These are phyloP conservation scores for Aphelidium insulamus DNA, from an alignment of 371 early-diverging fungal genomes.

Conservation along the genomic window DNA sequence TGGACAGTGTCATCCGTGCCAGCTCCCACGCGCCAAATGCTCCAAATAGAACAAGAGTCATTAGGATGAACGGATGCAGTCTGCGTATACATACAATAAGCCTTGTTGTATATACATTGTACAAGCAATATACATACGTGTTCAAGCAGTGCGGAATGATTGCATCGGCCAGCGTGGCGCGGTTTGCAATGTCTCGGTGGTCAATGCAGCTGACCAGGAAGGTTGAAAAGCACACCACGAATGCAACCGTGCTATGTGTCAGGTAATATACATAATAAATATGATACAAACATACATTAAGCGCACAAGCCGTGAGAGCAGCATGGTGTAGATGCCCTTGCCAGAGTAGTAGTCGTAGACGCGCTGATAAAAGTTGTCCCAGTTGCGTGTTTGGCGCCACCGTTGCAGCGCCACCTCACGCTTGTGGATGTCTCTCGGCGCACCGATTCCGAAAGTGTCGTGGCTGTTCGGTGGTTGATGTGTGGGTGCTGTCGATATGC, in stretches of 20 bases:
- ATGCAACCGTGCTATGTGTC: constrained; percentile 37
- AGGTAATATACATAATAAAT: background rate
- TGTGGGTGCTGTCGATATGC: too few relatives aligned
- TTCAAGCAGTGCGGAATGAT: constrained; percentile 46
- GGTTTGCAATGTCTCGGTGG: constrained; percentile 42
- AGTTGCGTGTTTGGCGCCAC: too few relatives aligned
- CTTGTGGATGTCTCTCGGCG: too few relatives aligned
- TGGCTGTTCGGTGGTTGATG: too few relatives aligned
- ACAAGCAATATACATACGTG: constrained; percentile 11
- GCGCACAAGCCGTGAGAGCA: constrained; percentile 41
- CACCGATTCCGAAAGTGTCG: too few relatives aligned
- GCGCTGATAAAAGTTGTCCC: too few relatives aligned
- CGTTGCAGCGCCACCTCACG: too few relatives aligned
- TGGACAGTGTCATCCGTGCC: constrained; percentile 34
- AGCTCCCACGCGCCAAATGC: constrained; percentile 53
- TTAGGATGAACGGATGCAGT: constrained; percentile 14
- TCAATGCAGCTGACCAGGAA: constrained; percentile 76
- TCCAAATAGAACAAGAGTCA: constrained; percentile 30
- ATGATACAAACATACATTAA: constrained; percentile 28
- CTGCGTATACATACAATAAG: constrained; percentile 7
- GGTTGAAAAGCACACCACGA: constrained; percentile 63
- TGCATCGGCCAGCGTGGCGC: constrained; percentile 40
- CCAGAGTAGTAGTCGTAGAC: constrained; percentile 62
- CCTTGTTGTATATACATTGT: background rate
- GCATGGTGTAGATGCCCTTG: constrained; percentile 52